phyloP scores from a whole-genome alignment of 352 stramenopile species.

The Pythium folliculosum region DNA sequence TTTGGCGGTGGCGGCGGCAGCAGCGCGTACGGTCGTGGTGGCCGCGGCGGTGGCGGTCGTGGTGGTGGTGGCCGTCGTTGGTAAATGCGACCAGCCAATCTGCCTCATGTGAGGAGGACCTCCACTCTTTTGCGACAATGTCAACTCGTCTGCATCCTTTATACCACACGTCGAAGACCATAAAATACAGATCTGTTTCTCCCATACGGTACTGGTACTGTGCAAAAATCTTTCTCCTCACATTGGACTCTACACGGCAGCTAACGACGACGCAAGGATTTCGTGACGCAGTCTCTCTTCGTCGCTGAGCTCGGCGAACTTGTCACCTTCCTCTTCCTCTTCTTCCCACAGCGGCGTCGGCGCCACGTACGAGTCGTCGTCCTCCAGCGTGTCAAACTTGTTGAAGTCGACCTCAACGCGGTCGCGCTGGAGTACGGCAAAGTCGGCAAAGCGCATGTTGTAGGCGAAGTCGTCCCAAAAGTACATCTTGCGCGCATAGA shows the following conservation, averaged over 20 bases:
- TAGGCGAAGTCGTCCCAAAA: constrained; percentile 88
- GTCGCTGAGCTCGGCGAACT: neutral
- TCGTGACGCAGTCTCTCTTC: neutral
- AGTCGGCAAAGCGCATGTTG: constrained; percentile 77
- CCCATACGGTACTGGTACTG: no score
- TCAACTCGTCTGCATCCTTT: neutral
- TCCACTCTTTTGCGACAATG: neutral
- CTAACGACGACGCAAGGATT: neutral
- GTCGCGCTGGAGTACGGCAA: constrained; percentile 70
- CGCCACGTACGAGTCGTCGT: constrained; percentile 13
- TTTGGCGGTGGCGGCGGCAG: constrained; percentile 61
- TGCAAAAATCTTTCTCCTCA: no score
- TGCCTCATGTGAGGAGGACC: neutral
- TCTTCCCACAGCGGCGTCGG: constrained; percentile 22
- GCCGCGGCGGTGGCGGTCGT: constrained; percentile 54
- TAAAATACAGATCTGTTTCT: constrained; percentile 23
- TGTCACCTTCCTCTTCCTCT: neutral
- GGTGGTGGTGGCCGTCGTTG: constrained; percentile 42
- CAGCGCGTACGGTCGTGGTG: constrained; percentile 54
- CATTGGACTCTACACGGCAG: constrained; percentile 1
- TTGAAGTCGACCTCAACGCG: constrained; percentile 68
- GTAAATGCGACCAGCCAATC: constrained; percentile 30
- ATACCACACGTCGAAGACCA: constrained; percentile 6
- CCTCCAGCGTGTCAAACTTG: constrained; percentile 55
- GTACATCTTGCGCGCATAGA: constrained; percentile 88